phyloP scores from a whole-genome alignment of 2,329 filamentous ascomycete species.

The Aspergillus sp. region DNA sequence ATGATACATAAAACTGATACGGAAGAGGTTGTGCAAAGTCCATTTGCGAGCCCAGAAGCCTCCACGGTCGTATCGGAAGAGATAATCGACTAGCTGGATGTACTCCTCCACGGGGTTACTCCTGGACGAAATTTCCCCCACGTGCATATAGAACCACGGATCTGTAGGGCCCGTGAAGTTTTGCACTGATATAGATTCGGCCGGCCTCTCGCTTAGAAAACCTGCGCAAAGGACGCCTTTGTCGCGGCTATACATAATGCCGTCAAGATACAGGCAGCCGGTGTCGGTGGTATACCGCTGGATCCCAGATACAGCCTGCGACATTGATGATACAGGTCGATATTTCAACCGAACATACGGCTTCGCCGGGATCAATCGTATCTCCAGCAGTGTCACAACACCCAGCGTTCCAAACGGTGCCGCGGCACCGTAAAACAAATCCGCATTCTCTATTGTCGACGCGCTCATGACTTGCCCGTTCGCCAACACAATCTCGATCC shows the following conservation, averaged over 20 bases:
- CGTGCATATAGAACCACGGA: constrained; percentile 67
- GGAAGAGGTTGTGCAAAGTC: constrained; percentile 56
- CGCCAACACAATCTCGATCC: constrained; percentile 55
- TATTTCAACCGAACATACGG: constrained; percentile 57
- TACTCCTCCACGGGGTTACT: not conserved
- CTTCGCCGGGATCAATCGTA: constrained; percentile 49
- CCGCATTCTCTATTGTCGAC: constrained; percentile 38
- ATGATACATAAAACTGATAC: constrained; percentile 56
- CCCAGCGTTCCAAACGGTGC: constrained; percentile 55
- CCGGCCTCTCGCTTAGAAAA: constrained; percentile 40
- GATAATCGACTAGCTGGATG: constrained; percentile 25
- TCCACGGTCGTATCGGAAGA: constrained; percentile 51
- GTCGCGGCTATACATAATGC: constrained; percentile 52
- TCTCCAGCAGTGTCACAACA: constrained; percentile 52
- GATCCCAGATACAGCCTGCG: constrained; percentile 43
- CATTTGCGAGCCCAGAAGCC: constrained; percentile 59
- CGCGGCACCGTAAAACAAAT: constrained; percentile 53
- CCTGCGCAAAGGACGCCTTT: constrained; percentile 56
- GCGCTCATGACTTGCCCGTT: constrained; percentile 49
- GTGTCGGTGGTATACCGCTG: constrained; percentile 35
- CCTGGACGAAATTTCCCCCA: constrained; percentile 2
- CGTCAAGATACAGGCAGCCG: constrained; percentile 58
- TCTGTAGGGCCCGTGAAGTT: constrained; percentile 53
- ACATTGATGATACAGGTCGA: constrained; percentile 44
- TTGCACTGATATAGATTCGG: constrained; percentile 29